Base-by-base conservation (phyloP, 2,329 filamentous ascomycete species). In the Epichloe brachyelytri region DNA sequence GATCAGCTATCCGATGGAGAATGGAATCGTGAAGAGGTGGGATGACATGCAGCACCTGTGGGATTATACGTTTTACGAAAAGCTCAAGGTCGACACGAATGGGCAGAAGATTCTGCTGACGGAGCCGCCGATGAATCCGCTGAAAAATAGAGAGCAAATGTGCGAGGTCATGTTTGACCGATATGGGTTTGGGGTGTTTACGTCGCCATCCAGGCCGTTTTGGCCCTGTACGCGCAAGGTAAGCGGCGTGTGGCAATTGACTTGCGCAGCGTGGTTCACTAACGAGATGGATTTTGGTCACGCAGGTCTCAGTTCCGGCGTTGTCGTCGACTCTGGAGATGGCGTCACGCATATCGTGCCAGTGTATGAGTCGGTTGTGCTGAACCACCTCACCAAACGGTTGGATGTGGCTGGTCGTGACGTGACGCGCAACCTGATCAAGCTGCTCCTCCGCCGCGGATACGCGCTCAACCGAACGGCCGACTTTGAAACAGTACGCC, bases 31-130 rank as follows among this genome's bases (percentile, higher is more conserved):
- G 59, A 97, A 96, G 80, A 90, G 89, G 66, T 98, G 93, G 93
- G 93, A 98, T 61, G 93, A 98, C 70, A 98, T 98, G 93, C 88
- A 95, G 75, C 91, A 97, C 66, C 83, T 98, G 51, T 98, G 93
- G 93, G 91, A 98, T 73, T 97, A 94, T 69, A 98, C 93, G 22
- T 98, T 98, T 70, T 85, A 80, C 70, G 91, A 98, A 69, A 97
- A 97, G 80, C 87, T 98, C 80, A 82, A 89, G 69, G 76, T 98
- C 60, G 87, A 97, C 67, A 82, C 93, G 2, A 81, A 80, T 20
- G 91, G 88, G 58, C 88, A 90, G 70, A 98, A 98, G 79, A 97
- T 98, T 68, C 80, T 98, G 57, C 79, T 97, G 60, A 97, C 91
- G 45, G 93, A 98, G 71, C 91, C 93, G 37, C 93, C 93, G 15